Evolutionary conservation across 495 filamentous ascomycete genomes (phyloP), one percentile per base, ranked within the genome.

Genomic region (Immersiella caudata): DNA sequence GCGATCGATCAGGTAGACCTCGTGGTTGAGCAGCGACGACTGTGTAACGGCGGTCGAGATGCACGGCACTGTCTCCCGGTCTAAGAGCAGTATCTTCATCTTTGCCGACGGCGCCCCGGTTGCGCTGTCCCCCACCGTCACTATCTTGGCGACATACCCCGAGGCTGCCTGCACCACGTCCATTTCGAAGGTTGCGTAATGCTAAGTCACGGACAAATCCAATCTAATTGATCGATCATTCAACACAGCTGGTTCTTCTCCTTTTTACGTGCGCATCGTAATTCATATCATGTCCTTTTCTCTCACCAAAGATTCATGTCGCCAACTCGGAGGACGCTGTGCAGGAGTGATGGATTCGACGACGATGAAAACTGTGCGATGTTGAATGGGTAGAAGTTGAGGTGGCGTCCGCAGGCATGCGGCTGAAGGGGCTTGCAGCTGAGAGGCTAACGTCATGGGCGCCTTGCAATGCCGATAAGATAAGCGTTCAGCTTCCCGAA

Each of bases 51-150:
- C 93, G 20, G 93, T 94, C 24, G 96, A 98, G 35, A 97, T 86
- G 70, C 97, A 95, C 40, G 93, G 86, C 21, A 98, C 91, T 75
- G 95, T 99, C 80, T 97, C 95, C 79, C 87, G 90, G 79, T 99
- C 95, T 64, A 99, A 84, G 71, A 99, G 85, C 62, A 99, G 82
- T 72, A 97, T 94, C 89, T 99, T 99, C 95, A 99, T 99, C 85
- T 98, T 98, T 40, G 92, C 87, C 14, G 93, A 90, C 51, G 91
- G 85, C 46, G 86, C 84, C 57, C 88, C 88, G 51, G 86, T 79
- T 64, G 88, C 82, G 71, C 82, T 82, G 78, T 96, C 93, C 76
- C 94, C 94, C 69, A 88, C 88, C 54, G 92, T 90, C 77, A 97
- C 88, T 90, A 99, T 97, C 88, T 94, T 97, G 76, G 92, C 90